A percentile compares a stretch with the other conserved stretches of the same genome.
These are phyloP conservation scores for Imleria badia DNA, from an alignment of 768 basidiomycete genomes.

Conservation along the genomic window DNA sequence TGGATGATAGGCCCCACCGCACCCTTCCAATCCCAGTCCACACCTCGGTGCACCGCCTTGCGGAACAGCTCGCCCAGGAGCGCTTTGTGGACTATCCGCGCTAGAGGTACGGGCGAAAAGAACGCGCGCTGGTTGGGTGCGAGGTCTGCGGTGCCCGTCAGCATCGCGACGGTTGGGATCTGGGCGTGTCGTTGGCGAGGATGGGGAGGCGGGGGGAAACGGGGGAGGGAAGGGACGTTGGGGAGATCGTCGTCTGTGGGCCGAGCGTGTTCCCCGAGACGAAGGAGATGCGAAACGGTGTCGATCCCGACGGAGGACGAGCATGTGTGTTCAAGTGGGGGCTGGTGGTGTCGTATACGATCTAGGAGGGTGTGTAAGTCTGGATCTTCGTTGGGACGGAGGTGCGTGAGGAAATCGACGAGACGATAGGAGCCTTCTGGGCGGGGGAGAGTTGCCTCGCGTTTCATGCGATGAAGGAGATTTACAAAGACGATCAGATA, in stretches of 20 bases:
- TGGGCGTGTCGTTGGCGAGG: not conserved
- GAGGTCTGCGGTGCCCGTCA: constrained; percentile 11
- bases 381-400: constrained; percentile 22
- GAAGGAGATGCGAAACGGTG: constrained; percentile 22
- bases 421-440: constrained; percentile 15
- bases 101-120: constrained; percentile 24
- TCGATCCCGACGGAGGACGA: constrained; percentile 14
- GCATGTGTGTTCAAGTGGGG: not conserved
- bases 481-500: constrained; percentile 42
- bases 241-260: constrained; percentile 5
- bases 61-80: constrained; percentile 21
- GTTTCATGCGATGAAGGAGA: constrained; percentile 35
- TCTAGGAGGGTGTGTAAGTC: constrained; percentile 9
- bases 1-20: constrained; percentile 13
- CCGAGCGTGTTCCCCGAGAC: constrained; percentile 9
- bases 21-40: constrained; percentile 28
- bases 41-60: constrained; percentile 16
- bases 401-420: constrained; percentile 23
- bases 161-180: constrained; percentile 16
- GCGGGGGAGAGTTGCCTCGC: constrained; percentile 10
- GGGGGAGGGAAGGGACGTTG: not conserved
- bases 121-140: not conserved
- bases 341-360: constrained; percentile 12
- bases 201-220: not conserved
- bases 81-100: constrained; percentile 20